Conservation (phyloP, 805 yeast genomes). For the Tetrapisispora arboricola region DNA sequence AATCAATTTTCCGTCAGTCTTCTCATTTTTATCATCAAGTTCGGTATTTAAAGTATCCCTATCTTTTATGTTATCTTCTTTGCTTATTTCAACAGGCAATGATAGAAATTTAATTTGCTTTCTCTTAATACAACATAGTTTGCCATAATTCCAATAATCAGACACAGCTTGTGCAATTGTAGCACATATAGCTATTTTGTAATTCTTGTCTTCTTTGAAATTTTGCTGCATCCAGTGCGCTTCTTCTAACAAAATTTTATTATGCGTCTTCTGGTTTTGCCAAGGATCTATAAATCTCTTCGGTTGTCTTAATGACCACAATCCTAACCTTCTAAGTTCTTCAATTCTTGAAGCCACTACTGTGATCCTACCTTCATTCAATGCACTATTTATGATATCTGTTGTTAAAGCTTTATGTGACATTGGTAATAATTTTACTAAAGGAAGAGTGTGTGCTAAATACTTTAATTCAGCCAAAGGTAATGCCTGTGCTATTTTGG, state of each 20-base stretch:
- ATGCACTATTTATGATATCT: conserved; percentile 72
- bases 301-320: conserved; percentile 90
- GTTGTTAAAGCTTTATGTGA: conserved; percentile 83
- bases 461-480: conserved; percentile 82
- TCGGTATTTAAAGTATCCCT: too few species aligned
- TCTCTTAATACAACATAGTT: conserved; percentile 50
- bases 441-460: conserved; percentile 78
- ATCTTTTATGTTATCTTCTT: conserved; percentile 3
- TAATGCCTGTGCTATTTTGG: conserved; percentile 44
- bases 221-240: conserved; percentile 78
- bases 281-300: conserved; percentile 59
- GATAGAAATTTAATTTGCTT: conserved; percentile 30
- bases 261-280: conserved; percentile 38
- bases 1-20: too few species aligned
- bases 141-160: conserved; percentile 75
- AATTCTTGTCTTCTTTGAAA: conserved; percentile 58
- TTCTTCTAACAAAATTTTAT: conserved; percentile 69
- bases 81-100: background rate
- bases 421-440: conserved; percentile 68
- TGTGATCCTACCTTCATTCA: conserved; percentile 83
- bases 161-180: conserved; percentile 59
- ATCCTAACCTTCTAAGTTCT: conserved; percentile 74
- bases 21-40: too few species aligned
- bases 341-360: conserved; percentile 86
- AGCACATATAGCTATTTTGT: conserved; percentile 59